phyloP scores from a whole-genome alignment of 2,329 filamentous ascomycete species.

The Talaromyces sp. region DNA sequence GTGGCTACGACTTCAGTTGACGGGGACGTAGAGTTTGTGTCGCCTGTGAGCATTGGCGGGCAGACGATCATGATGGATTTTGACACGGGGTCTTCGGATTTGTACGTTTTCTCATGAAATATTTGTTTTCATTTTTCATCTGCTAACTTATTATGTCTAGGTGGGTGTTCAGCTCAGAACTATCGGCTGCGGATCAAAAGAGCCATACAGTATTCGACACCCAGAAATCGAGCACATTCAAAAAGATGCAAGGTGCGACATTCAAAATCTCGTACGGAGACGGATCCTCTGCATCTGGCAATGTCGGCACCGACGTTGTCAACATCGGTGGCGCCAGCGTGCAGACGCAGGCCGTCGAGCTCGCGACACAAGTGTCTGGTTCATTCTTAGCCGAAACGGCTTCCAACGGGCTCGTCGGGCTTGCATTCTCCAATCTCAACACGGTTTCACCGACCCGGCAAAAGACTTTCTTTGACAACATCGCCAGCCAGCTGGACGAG shows the following conservation, averaged over 20 bases:
- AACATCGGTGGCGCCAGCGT: slow-evolving; percentile 62
- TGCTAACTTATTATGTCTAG: slow-evolving; percentile 27
- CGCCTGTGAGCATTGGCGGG: slow-evolving; percentile 64
- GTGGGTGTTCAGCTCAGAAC: slow-evolving; percentile 65
- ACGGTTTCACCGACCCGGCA: slow-evolving; percentile 59
- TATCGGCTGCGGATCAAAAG: slow-evolving; percentile 41
- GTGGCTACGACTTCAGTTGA: slow-evolving; percentile 56
- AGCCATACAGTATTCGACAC: slow-evolving; percentile 56
- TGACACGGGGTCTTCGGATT: slow-evolving; percentile 70
- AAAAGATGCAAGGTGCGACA: slow-evolving; percentile 44
- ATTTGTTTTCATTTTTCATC: background rate
- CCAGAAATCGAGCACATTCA: slow-evolving; percentile 48
- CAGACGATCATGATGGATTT: slow-evolving; percentile 67
- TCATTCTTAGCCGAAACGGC: slow-evolving; percentile 57
- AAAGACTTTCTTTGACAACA: slow-evolving; percentile 71
- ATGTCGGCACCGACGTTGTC: slow-evolving; percentile 63
- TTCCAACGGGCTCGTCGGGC: slow-evolving; percentile 65
- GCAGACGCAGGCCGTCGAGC: slow-evolving; percentile 60
- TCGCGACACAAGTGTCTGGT: slow-evolving; percentile 56
- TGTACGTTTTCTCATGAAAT: slow-evolving; percentile 39
- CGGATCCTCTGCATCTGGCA: slow-evolving; percentile 57
- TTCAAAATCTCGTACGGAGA: slow-evolving; percentile 69
- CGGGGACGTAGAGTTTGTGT: slow-evolving; percentile 65
- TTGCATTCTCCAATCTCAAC: slow-evolving; percentile 63
- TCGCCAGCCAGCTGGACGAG: slow-evolving; percentile 55